phyloP scores from a whole-genome alignment of 2,329 filamentous ascomycete genomes.

The Ascochyta koolunga region DNA sequence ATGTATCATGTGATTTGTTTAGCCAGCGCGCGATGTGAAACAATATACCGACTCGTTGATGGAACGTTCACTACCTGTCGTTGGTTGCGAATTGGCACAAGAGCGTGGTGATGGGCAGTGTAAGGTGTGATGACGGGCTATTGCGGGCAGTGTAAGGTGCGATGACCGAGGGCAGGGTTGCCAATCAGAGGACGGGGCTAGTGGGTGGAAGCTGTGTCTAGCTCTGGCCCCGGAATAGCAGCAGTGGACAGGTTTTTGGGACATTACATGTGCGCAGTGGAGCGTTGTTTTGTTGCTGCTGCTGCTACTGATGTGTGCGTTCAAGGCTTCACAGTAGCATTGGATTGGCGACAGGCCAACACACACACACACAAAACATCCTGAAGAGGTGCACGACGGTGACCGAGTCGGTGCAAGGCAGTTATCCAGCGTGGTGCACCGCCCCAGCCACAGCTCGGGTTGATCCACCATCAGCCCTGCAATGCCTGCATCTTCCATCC shows the following conservation, averaged over 20 bases:
- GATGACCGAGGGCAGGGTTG: conserved; percentile 16
- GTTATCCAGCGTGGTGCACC: conserved; percentile 5
- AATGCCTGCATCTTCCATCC: conserved; percentile 27
- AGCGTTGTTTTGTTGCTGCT: neutral
- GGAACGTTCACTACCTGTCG: neutral
- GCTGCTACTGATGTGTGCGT: conserved; percentile 22
- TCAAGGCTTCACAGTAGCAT: neutral
- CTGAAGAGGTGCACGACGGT: neutral
- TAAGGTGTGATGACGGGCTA: neutral
- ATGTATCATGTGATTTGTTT: conserved; percentile 9
- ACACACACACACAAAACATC: neutral
- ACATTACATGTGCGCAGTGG: conserved; percentile 18
- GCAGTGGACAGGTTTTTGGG: conserved; percentile 25
- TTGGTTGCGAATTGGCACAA: neutral
- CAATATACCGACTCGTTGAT: conserved; percentile 10
- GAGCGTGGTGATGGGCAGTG: no score
- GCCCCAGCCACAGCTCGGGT: conserved; percentile 26
- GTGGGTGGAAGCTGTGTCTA: conserved; percentile 14
- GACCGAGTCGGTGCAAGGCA: neutral
- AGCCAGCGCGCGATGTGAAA: conserved; percentile 16
- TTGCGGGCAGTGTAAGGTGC: conserved; percentile 10
- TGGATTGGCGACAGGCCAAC: neutral
- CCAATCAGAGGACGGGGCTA: conserved; percentile 28
- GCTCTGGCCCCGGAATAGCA: conserved; percentile 31
- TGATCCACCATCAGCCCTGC: conserved; percentile 27